Evolutionary conservation across 805 yeast genomes (phyloP).

Genomic region (Aciculoconidium aculeatum): DNA sequence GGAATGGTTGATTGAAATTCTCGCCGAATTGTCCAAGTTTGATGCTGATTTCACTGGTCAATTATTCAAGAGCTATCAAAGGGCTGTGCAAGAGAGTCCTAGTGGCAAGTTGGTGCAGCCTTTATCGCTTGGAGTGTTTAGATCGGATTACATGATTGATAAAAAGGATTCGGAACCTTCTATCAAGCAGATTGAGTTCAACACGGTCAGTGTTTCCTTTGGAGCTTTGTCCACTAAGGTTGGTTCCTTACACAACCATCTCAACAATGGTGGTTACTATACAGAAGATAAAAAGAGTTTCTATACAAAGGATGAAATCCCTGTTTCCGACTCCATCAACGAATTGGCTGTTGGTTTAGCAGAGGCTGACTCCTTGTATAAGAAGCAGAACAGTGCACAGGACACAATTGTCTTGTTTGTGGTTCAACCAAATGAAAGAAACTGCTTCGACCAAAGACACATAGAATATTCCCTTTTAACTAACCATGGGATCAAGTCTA

Average conservation of each 20-base stretch:
- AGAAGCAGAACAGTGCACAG: constrained; percentile 20
- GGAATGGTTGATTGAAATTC: constrained; percentile 56
- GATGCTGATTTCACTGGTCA: constrained; percentile 81
- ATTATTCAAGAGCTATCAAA: constrained; percentile 54
- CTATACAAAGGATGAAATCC: constrained; percentile 47
- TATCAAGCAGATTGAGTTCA: constrained; percentile 93
- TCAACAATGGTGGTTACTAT: constrained; percentile 58
- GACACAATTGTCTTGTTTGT: constrained; percentile 62
- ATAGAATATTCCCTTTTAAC: constrained; percentile 66
- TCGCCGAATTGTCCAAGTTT: constrained; percentile 47
- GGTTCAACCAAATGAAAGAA: constrained; percentile 81
- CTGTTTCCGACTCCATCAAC: constrained; percentile 59
- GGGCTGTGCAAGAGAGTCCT: constrained; percentile 41
- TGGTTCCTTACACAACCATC: constrained; percentile 64
- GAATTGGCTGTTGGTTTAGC: constrained; percentile 66
- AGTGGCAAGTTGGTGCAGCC: constrained; percentile 46
- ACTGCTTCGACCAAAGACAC: constrained; percentile 86
- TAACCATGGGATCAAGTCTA: constrained; percentile 51
- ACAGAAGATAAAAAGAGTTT: constrained; percentile 23
- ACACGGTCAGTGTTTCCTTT: constrained; percentile 92
- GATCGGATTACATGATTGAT: constrained; percentile 79
- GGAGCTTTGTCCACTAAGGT: constrained; percentile 85
- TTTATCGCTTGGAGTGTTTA: constrained; percentile 73
- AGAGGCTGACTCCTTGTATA: constrained; percentile 57
- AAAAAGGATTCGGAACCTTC: constrained; percentile 25